These are phyloP conservation scores for Cucumis cinereus DNA, from an alignment of 306 rosid genomes.

Conservation along the genomic window DNA sequence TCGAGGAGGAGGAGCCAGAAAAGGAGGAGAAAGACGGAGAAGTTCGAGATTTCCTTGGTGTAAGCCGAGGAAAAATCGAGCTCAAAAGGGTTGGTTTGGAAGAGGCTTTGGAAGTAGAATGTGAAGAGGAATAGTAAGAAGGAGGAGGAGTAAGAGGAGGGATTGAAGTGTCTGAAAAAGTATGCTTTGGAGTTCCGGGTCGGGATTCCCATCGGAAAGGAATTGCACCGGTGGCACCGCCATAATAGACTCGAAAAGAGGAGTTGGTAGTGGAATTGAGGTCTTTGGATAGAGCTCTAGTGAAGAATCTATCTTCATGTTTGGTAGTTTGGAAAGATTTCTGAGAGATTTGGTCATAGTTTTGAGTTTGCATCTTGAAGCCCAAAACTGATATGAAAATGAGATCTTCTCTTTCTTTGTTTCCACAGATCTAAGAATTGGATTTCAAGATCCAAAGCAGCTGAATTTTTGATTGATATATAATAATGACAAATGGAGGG, in stretches of 20 bases:
- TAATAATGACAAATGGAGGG: background rate
- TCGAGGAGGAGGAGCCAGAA: slow-evolving; percentile 6
- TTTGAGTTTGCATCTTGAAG: slow-evolving; percentile 9
- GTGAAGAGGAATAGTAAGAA: slow-evolving; percentile 15
- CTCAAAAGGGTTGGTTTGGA: slow-evolving; percentile 10
- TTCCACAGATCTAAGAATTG: background rate
- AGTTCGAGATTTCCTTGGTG: slow-evolving; percentile 3
- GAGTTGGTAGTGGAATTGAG: slow-evolving; percentile 20
- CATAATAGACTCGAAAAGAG: slow-evolving; percentile 42
- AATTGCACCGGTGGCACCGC: slow-evolving; percentile 28
- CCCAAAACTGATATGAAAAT: background rate
- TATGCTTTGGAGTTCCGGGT: slow-evolving; percentile 53
- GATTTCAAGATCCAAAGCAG: slow-evolving; percentile 1
- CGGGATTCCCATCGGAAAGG: slow-evolving; percentile 54
- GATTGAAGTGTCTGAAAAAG: slow-evolving; percentile 11
- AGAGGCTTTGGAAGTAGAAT: background rate
- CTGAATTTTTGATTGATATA: background rate
- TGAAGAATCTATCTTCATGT: slow-evolving; percentile 11
- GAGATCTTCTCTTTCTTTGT: background rate
- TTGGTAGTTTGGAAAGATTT: slow-evolving; percentile 7
- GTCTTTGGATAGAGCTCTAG: slow-evolving; percentile 25
- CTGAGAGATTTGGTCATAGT: background rate
- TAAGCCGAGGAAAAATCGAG: slow-evolving; percentile 5
- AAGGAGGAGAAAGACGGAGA: background rate
- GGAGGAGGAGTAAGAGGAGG: slow-evolving; percentile 55